Base-by-base conservation (phyloP, 2,329 filamentous ascomycete species). In the Ophiocordyceps camponoti-rufipedis region DNA sequence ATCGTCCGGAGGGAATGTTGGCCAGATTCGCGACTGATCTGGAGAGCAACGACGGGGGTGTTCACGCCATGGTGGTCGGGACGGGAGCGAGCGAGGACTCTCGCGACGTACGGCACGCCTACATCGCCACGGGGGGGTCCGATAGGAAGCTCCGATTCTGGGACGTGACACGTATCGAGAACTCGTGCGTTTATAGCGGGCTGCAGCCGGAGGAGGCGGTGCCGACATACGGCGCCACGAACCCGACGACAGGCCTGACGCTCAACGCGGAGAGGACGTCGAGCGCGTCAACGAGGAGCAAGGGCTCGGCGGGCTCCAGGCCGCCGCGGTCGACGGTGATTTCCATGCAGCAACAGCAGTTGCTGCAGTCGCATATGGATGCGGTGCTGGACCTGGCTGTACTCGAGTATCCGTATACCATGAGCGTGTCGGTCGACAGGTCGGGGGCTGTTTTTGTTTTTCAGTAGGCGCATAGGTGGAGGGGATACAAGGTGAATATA, bases 81-180 rank as follows among this genome's bases (percentile, higher is more conserved):
- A 74, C 79, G 10, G 82, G 86, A 54, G 79, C 86, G 51, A 68
- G 73, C 5, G 72, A 77, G 23, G 79, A 86, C 44, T 78, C 78
- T 47, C 71, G 75, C 41, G 84, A 88, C 42, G 73, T 82, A 4
- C 80, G 82, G 47, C 80, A 86, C 54, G 81, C 85, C 0, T 95
- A 91, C 58, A 75, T 95, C 42, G 67, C 98, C 35, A 91, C 86
- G 0, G 88, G 82, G 16, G 89, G 89, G 0, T 84, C 84, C 11
- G 91, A 96, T 61, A 85, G 83, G 63, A 91, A 85, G 61, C 74
- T 98, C 16, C 78, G 91, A 10, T 96, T 93, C 63, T 98, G 91
- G 91, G 89, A 98, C 57, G 71, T 91, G 13, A 71, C 77, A 10
- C 79, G 80, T 10, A 72, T 85, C 10, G 86, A 94, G 56, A 75